Conservation (phyloP, 495 filamentous ascomycete species). For the Rhypophila decipiens region DNA sequence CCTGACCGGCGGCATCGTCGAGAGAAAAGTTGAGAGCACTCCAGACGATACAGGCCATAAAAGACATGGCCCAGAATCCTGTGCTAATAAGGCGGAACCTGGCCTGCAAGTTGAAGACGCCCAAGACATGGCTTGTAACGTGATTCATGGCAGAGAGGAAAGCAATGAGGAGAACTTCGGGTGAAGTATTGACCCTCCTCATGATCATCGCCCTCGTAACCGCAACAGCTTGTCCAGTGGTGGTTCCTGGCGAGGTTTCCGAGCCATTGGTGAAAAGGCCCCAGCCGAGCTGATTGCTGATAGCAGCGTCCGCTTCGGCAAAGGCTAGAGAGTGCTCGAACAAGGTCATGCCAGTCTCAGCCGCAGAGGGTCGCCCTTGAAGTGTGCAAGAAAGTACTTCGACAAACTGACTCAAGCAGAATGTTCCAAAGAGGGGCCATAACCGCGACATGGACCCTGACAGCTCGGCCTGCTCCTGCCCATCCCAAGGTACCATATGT, state of each 20-base stretch:
- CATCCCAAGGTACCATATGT: conserved; percentile 54
- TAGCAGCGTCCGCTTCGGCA: conserved; percentile 85
- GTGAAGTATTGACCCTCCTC: conserved; percentile 67
- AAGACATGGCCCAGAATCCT: conserved; percentile 80
- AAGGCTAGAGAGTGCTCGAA: conserved; percentile 96
- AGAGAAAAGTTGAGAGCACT: conserved; percentile 56
- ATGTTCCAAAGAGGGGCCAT: conserved; percentile 79
- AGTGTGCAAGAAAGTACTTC: conserved; percentile 82
- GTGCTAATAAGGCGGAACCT: conserved; percentile 77
- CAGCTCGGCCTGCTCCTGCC: conserved; percentile 36
- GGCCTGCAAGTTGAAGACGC: conserved; percentile 69
- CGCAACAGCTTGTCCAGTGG: conserved; percentile 36
- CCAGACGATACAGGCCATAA: conserved; percentile 74
- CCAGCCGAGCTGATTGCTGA: conserved; percentile 67
- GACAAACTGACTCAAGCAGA: conserved; percentile 81
- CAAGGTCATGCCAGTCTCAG: conserved; percentile 92
- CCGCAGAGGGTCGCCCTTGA: conserved; percentile 71
- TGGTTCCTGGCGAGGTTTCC: conserved; percentile 33
- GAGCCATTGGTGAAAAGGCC: conserved; percentile 46
- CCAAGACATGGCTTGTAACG: conserved; percentile 76
- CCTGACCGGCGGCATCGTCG: conserved; percentile 39
- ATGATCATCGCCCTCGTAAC: conserved; percentile 53
- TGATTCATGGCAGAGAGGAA: conserved; percentile 87
- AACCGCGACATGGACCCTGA: conserved; percentile 73
- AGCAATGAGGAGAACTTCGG: conserved; percentile 79